Evolutionary conservation across 2,329 filamentous ascomycete species (phyloP).

Genomic region (Ophiocordyceps australis): DNA sequence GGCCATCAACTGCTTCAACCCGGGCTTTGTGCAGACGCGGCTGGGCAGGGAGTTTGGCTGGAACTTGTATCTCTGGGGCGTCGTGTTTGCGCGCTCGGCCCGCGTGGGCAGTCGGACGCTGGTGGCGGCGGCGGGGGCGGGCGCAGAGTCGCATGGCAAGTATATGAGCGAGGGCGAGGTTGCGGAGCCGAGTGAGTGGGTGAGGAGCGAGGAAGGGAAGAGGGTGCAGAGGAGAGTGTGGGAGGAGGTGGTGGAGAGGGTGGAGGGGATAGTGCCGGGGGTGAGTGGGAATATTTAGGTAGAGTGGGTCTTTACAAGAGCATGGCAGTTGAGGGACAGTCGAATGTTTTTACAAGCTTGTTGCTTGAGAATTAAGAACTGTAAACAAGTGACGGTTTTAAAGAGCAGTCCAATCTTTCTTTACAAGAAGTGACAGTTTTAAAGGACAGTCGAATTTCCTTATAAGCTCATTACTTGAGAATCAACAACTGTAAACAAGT

Average conservation of each 20-base stretch:
- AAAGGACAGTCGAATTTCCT: no score
- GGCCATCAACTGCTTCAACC: slow-evolving; percentile 30
- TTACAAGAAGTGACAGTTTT: no score
- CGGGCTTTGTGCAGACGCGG: slow-evolving; percentile 30
- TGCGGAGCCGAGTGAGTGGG: slow-evolving; percentile 14
- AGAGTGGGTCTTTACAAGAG: no score
- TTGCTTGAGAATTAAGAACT: no score
- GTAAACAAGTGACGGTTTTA: no score
- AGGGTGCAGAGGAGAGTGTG: slow-evolving; percentile 19
- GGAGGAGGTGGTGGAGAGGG: slow-evolving; percentile 19
- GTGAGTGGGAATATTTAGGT: neutral
- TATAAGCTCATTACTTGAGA: no score
- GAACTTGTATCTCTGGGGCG: slow-evolving; percentile 8
- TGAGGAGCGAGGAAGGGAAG: slow-evolving; percentile 18
- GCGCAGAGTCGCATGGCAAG: slow-evolving; percentile 23
- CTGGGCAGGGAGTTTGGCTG: slow-evolving; percentile 17
- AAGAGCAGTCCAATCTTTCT: no score
- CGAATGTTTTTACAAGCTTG: no score
- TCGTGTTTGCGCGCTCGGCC: slow-evolving; percentile 19
- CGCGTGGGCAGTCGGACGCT: slow-evolving; percentile 28
- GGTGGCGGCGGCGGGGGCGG: slow-evolving; percentile 16
- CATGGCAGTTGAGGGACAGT: no score
- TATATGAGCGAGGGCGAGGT: slow-evolving; percentile 19
- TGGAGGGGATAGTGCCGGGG: slow-evolving; percentile 22
- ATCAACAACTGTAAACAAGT: no score